Evolutionary conservation across 83 land plant genomes (phyloP).

Genomic region (Thuja plicata): DNA sequence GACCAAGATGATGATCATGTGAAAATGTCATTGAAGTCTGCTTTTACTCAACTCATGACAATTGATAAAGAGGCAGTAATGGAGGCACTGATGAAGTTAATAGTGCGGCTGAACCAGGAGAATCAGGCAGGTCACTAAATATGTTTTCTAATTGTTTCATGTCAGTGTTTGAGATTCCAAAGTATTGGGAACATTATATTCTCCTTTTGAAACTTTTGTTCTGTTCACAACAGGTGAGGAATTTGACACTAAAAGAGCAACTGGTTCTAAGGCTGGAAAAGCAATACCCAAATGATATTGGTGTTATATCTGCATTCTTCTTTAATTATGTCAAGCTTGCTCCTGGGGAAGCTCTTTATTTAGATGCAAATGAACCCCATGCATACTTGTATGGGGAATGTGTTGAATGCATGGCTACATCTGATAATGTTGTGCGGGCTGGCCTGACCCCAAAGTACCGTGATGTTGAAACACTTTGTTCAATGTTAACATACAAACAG

Average conservation of each 20-base stretch:
- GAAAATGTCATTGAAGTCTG: slow-evolving; percentile 39
- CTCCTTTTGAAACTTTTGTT: not conserved
- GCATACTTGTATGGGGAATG: slow-evolving; percentile 86
- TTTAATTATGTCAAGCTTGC: slow-evolving; percentile 71
- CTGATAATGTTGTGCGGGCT: slow-evolving; percentile 98
- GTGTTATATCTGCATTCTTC: slow-evolving; percentile 79
- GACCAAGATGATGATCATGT: slow-evolving; percentile 30
- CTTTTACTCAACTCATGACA: slow-evolving; percentile 75
- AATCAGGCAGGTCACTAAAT: slow-evolving; percentile 35
- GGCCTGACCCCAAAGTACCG: slow-evolving; percentile 89
- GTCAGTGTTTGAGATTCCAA: not conserved
- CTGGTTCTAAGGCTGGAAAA: slow-evolving; percentile 68
- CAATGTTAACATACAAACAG: slow-evolving; percentile 96
- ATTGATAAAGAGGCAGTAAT: slow-evolving; percentile 54
- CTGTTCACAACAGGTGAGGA: slow-evolving; percentile 42
- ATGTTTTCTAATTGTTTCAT: not conserved
- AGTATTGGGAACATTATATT: not conserved
- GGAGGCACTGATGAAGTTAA: slow-evolving; percentile 41
- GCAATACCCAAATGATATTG: slow-evolving; percentile 91
- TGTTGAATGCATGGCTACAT: slow-evolving; percentile 99
- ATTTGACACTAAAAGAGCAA: slow-evolving; percentile 73
- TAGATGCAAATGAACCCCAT: slow-evolving; percentile 94
- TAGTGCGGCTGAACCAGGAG: slow-evolving; percentile 45
- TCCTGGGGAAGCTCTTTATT: slow-evolving; percentile 84
- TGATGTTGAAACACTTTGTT: slow-evolving; percentile 86